These are phyloP conservation scores for Phyllosticta paracitricarpa DNA, from an alignment of 2,329 filamentous ascomycete genomes.

Conservation along the genomic window DNA sequence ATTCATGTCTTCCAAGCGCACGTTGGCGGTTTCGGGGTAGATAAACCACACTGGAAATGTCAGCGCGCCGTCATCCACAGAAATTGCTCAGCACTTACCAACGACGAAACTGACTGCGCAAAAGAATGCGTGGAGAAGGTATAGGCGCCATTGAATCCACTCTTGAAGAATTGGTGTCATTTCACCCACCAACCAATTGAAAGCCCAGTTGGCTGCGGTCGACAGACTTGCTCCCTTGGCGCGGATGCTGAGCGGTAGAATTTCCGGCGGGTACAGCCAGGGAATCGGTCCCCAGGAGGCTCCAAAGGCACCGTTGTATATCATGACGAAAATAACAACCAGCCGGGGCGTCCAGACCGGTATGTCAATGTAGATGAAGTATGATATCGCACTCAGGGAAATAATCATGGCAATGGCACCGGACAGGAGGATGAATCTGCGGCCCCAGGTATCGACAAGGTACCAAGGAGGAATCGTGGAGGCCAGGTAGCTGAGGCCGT, in stretches of 20 bases:
- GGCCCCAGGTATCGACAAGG: conserved; percentile 83
- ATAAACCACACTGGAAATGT: conserved; percentile 73
- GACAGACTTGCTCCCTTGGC: conserved; percentile 95
- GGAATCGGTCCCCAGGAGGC: conserved; percentile 98
- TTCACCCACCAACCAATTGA: conserved; percentile 94
- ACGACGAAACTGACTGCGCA: conserved; percentile 92
- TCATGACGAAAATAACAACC: conserved; percentile 92
- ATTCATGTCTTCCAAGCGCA: conserved; percentile 95
- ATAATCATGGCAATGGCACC: conserved; percentile 85
- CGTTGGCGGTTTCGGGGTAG: conserved; percentile 92
- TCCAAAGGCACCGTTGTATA: conserved; percentile 95
- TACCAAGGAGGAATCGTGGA: conserved; percentile 97
- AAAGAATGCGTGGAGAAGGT: conserved; percentile 93
- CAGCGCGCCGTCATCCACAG: conserved; percentile 11
- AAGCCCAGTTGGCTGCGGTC: conserved; percentile 95
- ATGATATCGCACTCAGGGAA: conserved; percentile 81
- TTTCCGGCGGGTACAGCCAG: conserved; percentile 98
- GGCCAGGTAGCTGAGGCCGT: conserved; percentile 79
- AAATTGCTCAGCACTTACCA: conserved; percentile 52
- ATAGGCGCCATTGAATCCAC: conserved; percentile 85
- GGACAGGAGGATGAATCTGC: conserved; percentile 78
- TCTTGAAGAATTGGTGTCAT: conserved; percentile 91
- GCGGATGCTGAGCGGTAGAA: conserved; percentile 88
- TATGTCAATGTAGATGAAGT: conserved; percentile 87
- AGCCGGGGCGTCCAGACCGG: conserved; percentile 59